phyloP scores from a whole-genome alignment of 1,284 basidiomycete genomes.

The Apiotrichum mycotoxinovorans region DNA sequence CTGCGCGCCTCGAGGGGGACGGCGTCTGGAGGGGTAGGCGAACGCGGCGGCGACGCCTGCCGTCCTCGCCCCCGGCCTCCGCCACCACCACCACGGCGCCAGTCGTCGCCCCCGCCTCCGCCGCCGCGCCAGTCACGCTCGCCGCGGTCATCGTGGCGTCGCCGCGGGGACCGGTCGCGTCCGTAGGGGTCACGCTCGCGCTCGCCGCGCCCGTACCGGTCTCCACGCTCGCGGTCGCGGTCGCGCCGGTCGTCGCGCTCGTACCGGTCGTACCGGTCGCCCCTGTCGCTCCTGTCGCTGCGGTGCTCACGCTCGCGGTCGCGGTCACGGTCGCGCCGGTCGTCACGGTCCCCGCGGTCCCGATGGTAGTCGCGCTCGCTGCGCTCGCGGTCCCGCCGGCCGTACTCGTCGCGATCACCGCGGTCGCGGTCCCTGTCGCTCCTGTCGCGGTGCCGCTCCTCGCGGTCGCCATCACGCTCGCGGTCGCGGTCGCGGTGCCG shows the following conservation, averaged over 20 bases:
- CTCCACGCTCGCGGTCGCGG: background rate
- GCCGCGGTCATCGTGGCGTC: conserved; percentile 15
- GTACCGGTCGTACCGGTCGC: background rate
- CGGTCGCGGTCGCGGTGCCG: background rate
- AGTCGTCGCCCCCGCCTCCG: conserved; percentile 19
- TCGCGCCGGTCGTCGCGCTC: background rate
- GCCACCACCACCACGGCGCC: conserved; percentile 42
- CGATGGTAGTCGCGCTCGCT: no score
- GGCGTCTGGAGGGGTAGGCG: conserved; percentile 84
- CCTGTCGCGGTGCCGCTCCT: conserved; percentile 10
- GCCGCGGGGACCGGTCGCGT: conserved; percentile 13
- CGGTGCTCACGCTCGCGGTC: no score
- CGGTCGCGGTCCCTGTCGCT: conserved; percentile 12
- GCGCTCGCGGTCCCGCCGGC: background rate
- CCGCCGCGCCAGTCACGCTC: conserved; percentile 22
- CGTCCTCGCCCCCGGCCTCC: conserved; percentile 53
- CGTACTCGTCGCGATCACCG: conserved; percentile 18
- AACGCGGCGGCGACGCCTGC: conserved; percentile 62
- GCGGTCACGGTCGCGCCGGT: no score
- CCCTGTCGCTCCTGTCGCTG: conserved; percentile 21
- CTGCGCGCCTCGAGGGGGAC: conserved; percentile 78
- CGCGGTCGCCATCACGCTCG: conserved; percentile 8
- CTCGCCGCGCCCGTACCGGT: conserved; percentile 5
- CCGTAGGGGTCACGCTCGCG: conserved; percentile 15
- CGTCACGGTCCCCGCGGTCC: no score